These are phyloP conservation scores for Cadophora sp. DNA, from an alignment of 2,329 filamentous ascomycete genomes.

Conservation along the genomic window DNA sequence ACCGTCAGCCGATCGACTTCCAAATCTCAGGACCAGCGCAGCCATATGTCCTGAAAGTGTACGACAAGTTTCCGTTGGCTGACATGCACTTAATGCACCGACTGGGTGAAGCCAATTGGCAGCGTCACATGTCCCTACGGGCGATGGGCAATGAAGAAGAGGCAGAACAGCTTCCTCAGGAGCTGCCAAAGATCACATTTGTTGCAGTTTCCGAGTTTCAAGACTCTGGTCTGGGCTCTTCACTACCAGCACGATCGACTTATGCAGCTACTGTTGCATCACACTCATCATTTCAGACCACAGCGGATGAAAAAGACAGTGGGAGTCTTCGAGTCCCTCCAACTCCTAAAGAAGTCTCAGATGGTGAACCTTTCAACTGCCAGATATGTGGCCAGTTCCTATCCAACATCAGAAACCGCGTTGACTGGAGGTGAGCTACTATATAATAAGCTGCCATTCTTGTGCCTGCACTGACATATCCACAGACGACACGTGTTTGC, in stretches of 20 bases:
- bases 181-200: background rate
- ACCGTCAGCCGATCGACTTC: background rate
- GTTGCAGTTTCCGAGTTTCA: slow-evolving; percentile 4
- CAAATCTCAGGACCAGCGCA: background rate
- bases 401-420: background rate
- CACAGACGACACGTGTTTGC: slow-evolving; percentile 2
- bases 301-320: background rate
- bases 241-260: background rate
- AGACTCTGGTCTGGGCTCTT: background rate
- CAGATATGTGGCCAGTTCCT: background rate
- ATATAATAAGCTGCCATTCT: background rate
- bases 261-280: background rate
- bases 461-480: background rate
- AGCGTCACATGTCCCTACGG: background rate
- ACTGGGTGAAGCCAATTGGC: background rate
- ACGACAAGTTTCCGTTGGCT: slow-evolving; percentile 6
- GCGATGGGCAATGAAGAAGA: background rate
- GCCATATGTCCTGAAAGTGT: slow-evolving; percentile 5
- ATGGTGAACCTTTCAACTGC: background rate
- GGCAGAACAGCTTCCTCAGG: background rate
- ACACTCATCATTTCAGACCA: background rate
- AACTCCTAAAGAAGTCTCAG: background rate
- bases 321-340: background rate
- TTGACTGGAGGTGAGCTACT: slow-evolving; percentile 1
- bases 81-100: background rate